Conservation (phyloP, 768 basidiomycete genomes). For the Gloeostereum incarnatum region DNA sequence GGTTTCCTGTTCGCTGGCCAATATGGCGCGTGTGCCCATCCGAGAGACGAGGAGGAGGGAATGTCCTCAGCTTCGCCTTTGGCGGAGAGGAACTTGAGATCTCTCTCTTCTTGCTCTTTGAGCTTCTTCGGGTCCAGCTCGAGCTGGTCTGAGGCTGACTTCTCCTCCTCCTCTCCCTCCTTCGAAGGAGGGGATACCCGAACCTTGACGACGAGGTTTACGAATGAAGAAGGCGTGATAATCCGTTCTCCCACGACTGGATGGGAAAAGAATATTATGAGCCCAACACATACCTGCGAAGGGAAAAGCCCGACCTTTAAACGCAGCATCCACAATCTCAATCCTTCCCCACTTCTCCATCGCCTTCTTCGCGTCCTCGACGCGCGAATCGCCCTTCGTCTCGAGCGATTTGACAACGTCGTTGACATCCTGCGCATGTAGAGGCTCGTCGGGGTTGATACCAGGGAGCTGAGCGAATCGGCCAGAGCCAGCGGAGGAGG, state of each 20-base stretch:
- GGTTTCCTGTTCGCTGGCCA: constrained; percentile 93
- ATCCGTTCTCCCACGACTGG: constrained; percentile 85
- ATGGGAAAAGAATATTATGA: not conserved
- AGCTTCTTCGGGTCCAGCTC: constrained; percentile 35
- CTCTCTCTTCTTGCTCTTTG: constrained; percentile 47
- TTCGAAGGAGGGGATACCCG: constrained; percentile 53
- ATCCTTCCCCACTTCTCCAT: constrained; percentile 64
- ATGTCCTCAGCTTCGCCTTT: constrained; percentile 52
- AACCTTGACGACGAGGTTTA: constrained; percentile 79
- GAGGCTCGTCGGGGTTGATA: constrained; percentile 42
- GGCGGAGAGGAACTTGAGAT: constrained; percentile 53
- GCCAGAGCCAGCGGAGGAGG: constrained; percentile 17
- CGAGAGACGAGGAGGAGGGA: constrained; percentile 27
- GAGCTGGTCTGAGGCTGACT: constrained; percentile 31
- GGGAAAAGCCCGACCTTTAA: constrained; percentile 56
- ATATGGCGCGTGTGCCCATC: constrained; percentile 81
- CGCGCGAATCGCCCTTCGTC: constrained; percentile 38
- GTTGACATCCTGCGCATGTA: constrained; percentile 28
- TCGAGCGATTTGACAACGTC: constrained; percentile 42
- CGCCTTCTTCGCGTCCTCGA: constrained; percentile 50
- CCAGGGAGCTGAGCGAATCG: constrained; percentile 73
- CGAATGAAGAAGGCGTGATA: constrained; percentile 82
- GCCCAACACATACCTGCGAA: not conserved
- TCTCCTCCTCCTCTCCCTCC: constrained; percentile 16
- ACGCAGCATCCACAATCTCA: constrained; percentile 73